Conservation (phyloP, 768 basidiomycete genomes). For the Strobilomyces echinocephalus region DNA sequence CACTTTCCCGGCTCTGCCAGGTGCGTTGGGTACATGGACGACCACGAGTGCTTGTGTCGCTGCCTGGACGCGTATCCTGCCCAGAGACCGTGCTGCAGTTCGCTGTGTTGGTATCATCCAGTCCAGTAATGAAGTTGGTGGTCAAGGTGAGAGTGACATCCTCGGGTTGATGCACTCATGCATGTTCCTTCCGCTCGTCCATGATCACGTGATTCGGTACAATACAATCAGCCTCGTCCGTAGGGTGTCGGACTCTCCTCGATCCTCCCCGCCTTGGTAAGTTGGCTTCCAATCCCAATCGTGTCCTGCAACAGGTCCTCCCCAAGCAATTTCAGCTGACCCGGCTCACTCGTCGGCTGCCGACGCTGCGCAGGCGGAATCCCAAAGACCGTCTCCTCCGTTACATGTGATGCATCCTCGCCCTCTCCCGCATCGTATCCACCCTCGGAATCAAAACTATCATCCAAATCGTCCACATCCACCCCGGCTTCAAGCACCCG, state of each 20-base stretch:
- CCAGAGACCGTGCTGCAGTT: constrained; percentile 22
- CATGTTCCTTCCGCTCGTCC: constrained; percentile 25
- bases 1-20: constrained; percentile 7
- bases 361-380: constrained; percentile 49
- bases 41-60: constrained; percentile 5
- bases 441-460: constrained; percentile 45
- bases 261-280: constrained; percentile 43
- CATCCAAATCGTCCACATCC: constrained; percentile 47
- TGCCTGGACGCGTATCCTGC: constrained; percentile 16
- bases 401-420: constrained; percentile 22
- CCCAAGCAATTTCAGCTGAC: constrained; percentile 53
- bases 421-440: constrained; percentile 22
- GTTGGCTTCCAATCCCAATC: constrained; percentile 52
- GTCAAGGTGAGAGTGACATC: background rate
- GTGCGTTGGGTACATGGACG: constrained; percentile 5
- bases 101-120: constrained; percentile 31
- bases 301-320: constrained; percentile 61
- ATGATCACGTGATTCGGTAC: constrained; percentile 15
- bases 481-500: constrained; percentile 27
- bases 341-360: constrained; percentile 22
- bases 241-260: constrained; percentile 66
- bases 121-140: background rate
- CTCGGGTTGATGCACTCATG: background rate
- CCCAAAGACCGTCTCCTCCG: constrained; percentile 72
- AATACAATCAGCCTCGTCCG: constrained; percentile 18